Percentiles rank a stretch among this genome's conserved stretches.
Evolutionary conservation across 2,329 filamentous ascomycete species (phyloP).

Genomic region (Tolypocladium tundrense): DNA sequence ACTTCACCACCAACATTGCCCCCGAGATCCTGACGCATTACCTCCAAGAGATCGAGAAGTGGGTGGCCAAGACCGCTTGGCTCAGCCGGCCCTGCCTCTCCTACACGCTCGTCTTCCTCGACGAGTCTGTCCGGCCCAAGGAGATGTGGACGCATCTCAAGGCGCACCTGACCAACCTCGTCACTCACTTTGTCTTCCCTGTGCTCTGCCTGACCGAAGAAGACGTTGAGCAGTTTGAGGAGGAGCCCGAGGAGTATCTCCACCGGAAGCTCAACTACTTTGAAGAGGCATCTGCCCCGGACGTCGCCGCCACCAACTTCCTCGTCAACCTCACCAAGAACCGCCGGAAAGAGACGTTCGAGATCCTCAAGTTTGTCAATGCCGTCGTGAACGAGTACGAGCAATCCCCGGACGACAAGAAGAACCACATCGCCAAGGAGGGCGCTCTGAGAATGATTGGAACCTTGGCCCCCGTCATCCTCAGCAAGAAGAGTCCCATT

Average conservation of each 20-base stretch:
- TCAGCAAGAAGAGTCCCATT: constrained; percentile 97
- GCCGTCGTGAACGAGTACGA: constrained; percentile 91
- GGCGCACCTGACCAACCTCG: constrained; percentile 83
- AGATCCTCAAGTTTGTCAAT: constrained; percentile 91
- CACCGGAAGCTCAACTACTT: constrained; percentile 97
- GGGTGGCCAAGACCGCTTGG: constrained; percentile 92
- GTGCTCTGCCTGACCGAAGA: constrained; percentile 87
- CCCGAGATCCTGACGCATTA: constrained; percentile 96
- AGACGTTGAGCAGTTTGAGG: constrained; percentile 86
- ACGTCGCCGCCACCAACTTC: constrained; percentile 95
- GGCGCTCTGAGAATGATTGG: constrained; percentile 96
- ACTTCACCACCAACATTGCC: constrained; percentile 83
- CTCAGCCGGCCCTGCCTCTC: constrained; percentile 88
- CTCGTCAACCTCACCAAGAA: constrained; percentile 89
- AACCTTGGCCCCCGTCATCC: constrained; percentile 82
- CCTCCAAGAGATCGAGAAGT: constrained; percentile 89
- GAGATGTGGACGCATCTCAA: constrained; percentile 93
- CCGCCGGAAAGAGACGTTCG: constrained; percentile 90
- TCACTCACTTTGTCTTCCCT: constrained; percentile 92
- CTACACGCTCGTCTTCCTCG: constrained; percentile 87
- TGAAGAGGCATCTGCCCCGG: constrained; percentile 89
- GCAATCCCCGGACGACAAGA: constrained; percentile 70
- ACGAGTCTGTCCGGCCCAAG: constrained; percentile 96
- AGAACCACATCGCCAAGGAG: constrained; percentile 92
- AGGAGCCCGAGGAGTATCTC: constrained; percentile 91